A percentile compares a stretch with the other conserved stretches of the same genome.
phyloP scores from a whole-genome alignment of 1,284 basidiomycete species.

The Irpex rosettiformis region DNA sequence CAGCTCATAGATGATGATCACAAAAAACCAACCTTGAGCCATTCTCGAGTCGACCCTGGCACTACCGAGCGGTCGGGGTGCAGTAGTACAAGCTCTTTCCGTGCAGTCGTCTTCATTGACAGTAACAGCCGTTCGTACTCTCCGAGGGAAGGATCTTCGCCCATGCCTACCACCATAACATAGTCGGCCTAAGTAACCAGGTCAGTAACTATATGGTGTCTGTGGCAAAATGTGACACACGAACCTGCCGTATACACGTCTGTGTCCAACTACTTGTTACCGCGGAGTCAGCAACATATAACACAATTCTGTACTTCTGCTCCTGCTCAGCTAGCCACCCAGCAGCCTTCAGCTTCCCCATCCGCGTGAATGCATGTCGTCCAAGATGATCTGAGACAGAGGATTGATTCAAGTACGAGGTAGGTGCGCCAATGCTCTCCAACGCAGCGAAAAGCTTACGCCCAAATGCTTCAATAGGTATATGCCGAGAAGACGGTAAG shows the following conservation, averaged over 20 bases:
- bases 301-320: constrained; percentile 85
- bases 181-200: constrained; percentile 76
- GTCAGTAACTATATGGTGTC: neutral
- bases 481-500: constrained; percentile 75
- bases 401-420: constrained; percentile 88
- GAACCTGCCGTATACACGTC: constrained; percentile 89
- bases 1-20: neutral
- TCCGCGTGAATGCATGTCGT: constrained; percentile 87
- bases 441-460: constrained; percentile 84
- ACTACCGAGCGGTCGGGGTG: constrained; percentile 90
- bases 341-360: constrained; percentile 92
- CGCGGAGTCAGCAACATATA: constrained; percentile 93
- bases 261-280: constrained; percentile 96
- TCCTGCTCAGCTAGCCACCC: constrained; percentile 96
- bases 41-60: constrained; percentile 92
- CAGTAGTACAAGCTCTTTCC: constrained; percentile 94
- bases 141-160: constrained; percentile 85
- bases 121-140: constrained; percentile 92
- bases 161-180: constrained; percentile 94
- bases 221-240: constrained; percentile 19
- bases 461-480: constrained; percentile 87
- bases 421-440: constrained; percentile 85
- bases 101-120: constrained; percentile 94
- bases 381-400: constrained; percentile 89
- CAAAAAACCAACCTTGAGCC: constrained; percentile 77